These are phyloP conservation scores for Lithohypha guttulata DNA, from an alignment of 2,329 filamentous ascomycete genomes.

Conservation along the genomic window DNA sequence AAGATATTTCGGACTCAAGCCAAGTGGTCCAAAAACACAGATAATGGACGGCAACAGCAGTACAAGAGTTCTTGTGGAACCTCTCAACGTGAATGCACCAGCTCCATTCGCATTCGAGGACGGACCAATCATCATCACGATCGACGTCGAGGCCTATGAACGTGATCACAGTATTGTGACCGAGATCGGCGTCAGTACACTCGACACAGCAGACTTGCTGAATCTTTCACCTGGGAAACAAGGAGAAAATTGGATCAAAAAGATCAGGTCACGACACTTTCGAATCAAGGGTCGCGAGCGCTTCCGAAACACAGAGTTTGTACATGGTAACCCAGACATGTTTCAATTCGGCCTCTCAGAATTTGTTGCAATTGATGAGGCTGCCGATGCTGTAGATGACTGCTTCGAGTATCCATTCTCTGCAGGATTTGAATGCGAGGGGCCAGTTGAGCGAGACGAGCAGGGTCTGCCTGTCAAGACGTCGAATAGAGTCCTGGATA, in stretches of 20 bases:
- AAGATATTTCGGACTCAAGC: conserved; percentile 59
- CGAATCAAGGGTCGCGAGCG: conserved; percentile 59
- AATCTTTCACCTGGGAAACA: conserved; percentile 48
- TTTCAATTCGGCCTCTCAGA: conserved; percentile 61
- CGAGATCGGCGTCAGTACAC: conserved; percentile 71
- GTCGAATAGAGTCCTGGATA: conserved; percentile 1
- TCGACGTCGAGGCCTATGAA: conserved; percentile 81
- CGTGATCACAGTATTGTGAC: conserved; percentile 55
- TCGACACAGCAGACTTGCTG: conserved; percentile 58
- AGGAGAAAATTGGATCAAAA: conserved; percentile 55
- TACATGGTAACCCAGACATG: conserved; percentile 62
- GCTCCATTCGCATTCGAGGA: conserved; percentile 40
- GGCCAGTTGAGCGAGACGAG: background rate
- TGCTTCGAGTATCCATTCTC: conserved; percentile 51
- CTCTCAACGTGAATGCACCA: conserved; percentile 37
- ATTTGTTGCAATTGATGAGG: conserved; percentile 38
- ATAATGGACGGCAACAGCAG: conserved; percentile 5
- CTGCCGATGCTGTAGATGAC: conserved; percentile 36
- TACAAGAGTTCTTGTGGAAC: conserved; percentile 12
- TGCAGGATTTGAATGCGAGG: conserved; percentile 20
- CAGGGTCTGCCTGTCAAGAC: background rate
- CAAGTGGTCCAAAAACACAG: conserved; percentile 15
- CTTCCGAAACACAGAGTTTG: conserved; percentile 56
- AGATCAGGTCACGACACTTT: conserved; percentile 64
- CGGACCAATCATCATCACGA: conserved; percentile 58